These are phyloP conservation scores for Flaveria ramosissima DNA, from an alignment of 129 eudicot species.

Conservation along the genomic window DNA sequence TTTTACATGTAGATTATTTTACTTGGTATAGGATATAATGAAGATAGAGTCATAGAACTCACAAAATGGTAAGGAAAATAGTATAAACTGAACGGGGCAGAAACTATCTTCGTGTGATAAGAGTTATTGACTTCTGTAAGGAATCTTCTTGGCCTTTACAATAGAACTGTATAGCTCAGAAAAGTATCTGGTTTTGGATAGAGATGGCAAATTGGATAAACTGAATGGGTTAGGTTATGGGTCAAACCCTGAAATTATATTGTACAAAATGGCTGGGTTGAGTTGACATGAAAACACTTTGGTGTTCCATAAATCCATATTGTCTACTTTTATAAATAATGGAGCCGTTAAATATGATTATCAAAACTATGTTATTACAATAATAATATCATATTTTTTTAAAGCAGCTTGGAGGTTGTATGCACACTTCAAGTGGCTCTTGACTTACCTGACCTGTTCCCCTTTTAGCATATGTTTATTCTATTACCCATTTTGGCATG, in stretches of 20 bases:
- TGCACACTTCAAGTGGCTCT: too few species aligned
- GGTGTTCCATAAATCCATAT: background rate
- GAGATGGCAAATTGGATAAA: background rate
- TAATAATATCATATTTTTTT: too few species aligned
- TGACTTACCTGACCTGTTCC: too few species aligned
- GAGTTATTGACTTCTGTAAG: background rate
- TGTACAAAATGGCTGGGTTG: background rate
- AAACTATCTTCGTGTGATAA: background rate
- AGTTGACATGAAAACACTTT: background rate
- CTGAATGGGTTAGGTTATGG: background rate
- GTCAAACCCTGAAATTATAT: background rate
- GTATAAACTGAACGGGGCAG: too few species aligned
- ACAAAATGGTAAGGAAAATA: too few species aligned
- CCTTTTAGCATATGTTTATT: too few species aligned
- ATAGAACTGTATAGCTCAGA: background rate
- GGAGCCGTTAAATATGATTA: background rate
- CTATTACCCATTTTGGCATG: background rate
- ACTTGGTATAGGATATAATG: too few species aligned
- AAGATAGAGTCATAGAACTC: too few species aligned
- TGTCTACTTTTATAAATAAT: background rate
- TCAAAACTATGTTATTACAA: background rate
- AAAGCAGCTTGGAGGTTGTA: too few species aligned
- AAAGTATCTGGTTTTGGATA: background rate
- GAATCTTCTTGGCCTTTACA: background rate
- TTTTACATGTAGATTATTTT: too few species aligned